Evolutionary conservation across 257 asterid genomes (phyloP), one percentile per base, ranked within the genome.

Genomic region (Schizonepeta tenuifolia): DNA sequence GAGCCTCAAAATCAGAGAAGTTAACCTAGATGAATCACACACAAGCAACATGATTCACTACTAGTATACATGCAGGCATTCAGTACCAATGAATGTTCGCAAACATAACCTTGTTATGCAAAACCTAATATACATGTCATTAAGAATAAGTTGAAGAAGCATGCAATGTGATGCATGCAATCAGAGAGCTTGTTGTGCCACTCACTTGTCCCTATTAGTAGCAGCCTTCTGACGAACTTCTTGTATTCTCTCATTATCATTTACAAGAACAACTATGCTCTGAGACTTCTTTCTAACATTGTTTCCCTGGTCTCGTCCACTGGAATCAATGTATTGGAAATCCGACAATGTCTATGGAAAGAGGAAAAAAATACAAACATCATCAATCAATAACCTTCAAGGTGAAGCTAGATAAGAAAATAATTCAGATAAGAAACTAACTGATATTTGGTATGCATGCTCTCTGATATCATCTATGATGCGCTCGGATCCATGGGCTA

Each of bases 151-250:
- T 17, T 31, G 35, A 22, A 67, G 36, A 56, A 51, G 44, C 61
- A 40, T 33, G 60, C 61, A 15, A 57, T 28, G 28, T 58, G 76
- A 71, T 64, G 63, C 43, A 6, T 49, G 56, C 70, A 69, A 55
- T 69, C 70, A 66, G 41, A 60, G 40, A 61, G 73, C 20, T 49
- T 50, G 50, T 38, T 28, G 56, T 62, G 75, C 10, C 47, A 76
- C 98, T 78, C 85, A 95, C 99, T 90, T 95, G 66, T 90, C 99
- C 82, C 90, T 80, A 72, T 83, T 92, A 38, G 92, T 76, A 67
- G 98, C 96, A 76, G 99, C 99, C 89, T 95, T 95, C 72, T 84
- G 88, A 64, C 97, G 96, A 78, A 85, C 96, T 90, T 92, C 97
- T 80, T 86, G 94, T 79, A 92, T 90, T 78, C 91, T 87, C 66